phyloP scores from a whole-genome alignment of 2,329 filamentous ascomycete genomes.

The Penicillium sp. region DNA sequence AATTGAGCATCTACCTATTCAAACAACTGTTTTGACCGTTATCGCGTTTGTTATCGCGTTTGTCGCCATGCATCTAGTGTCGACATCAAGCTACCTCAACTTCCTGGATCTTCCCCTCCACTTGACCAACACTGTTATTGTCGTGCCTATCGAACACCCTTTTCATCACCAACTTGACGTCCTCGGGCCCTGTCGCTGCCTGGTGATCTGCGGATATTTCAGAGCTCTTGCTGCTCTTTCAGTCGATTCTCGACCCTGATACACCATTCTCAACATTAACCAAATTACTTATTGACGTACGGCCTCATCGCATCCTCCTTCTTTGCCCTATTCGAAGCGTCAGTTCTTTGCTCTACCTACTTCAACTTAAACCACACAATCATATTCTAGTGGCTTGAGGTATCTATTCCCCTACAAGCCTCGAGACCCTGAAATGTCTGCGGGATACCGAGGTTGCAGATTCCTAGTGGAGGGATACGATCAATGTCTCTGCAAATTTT shows the following conservation, averaged over 20 bases:
- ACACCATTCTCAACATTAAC: background rate
- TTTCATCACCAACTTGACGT: background rate
- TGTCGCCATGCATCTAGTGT: background rate
- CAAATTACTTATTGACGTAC: too few species aligned
- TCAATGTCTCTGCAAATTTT: background rate
- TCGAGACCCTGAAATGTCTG: background rate
- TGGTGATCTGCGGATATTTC: background rate
- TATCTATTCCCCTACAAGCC: background rate
- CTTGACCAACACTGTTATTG: background rate
- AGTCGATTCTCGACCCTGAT: background rate
- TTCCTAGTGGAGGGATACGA: background rate
- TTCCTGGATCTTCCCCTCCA: background rate
- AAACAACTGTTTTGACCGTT: background rate
- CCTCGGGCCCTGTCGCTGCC: background rate
- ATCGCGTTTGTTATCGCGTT: background rate
- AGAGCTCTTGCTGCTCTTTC: background rate
- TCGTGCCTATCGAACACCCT: background rate
- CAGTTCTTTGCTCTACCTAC: background rate
- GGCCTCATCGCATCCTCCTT: too few species aligned
- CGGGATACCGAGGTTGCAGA: background rate
- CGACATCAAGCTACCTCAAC: background rate
- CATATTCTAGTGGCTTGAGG: background rate
- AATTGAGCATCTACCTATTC: background rate
- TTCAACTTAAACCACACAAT: background rate
- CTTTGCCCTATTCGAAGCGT: background rate